These are phyloP conservation scores for Tuber melanosporum DNA, from an alignment of 495 filamentous ascomycete species.

Conservation along the genomic window DNA sequence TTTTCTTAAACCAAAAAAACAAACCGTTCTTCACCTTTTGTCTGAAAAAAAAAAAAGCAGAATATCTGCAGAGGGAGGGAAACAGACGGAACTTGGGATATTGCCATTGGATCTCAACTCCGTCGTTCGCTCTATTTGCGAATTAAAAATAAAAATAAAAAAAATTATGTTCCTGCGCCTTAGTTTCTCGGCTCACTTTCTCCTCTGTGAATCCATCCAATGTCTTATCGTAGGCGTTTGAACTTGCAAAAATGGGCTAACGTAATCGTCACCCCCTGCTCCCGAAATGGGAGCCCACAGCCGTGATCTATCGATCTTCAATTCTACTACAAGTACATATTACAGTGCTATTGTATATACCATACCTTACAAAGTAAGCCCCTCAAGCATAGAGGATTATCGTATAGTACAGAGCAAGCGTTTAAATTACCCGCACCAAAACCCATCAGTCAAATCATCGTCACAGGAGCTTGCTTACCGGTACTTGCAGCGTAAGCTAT, in stretches of 20 bases:
- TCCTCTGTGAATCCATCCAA: neutral
- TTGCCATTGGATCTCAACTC: neutral
- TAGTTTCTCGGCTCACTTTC: neutral
- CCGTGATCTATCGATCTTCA: neutral
- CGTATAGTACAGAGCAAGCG: neutral
- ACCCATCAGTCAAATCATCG: neutral
- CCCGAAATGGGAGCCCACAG: neutral
- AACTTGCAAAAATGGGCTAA: neutral
- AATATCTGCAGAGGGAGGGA: neutral
- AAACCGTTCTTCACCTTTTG: conserved; percentile 23
- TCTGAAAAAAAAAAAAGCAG: neutral
- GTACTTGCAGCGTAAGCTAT: neutral
- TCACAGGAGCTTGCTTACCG: neutral
- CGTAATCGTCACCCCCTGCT: neutral
- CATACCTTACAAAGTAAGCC: neutral
- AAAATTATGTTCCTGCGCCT: neutral
- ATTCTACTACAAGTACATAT: neutral
- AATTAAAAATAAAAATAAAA: neutral
- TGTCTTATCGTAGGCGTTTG: neutral
- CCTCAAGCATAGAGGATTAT: neutral
- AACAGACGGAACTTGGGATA: neutral
- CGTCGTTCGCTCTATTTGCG: neutral
- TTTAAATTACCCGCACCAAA: neutral
- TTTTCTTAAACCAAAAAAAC: conserved; percentile 21
- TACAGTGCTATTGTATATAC: neutral